Conservation (phyloP, 1,139 yeast species). For the Protomyces macrosporus region DNA sequence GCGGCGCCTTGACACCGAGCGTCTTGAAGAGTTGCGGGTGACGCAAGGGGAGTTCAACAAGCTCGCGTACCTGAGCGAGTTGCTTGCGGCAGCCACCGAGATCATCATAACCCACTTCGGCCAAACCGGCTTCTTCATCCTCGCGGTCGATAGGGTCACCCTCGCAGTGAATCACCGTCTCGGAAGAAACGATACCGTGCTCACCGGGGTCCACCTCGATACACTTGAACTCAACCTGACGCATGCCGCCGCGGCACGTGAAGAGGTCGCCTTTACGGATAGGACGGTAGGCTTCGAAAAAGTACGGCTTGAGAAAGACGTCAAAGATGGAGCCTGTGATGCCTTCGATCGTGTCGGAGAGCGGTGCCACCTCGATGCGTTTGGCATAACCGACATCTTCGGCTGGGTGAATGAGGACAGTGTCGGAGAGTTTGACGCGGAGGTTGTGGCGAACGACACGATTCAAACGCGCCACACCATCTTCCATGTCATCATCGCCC, state of each 20-base stretch:
- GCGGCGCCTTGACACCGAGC: slow-evolving; percentile 96
- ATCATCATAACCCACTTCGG: slow-evolving; percentile 97
- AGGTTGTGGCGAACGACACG: slow-evolving; percentile 94
- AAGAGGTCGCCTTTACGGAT: slow-evolving; percentile 96
- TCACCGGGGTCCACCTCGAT: slow-evolving; percentile 98
- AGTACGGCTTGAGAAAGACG: slow-evolving; percentile 93
- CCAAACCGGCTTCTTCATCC: slow-evolving; percentile 93
- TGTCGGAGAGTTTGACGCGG: slow-evolving; percentile 89
- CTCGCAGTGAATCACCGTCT: slow-evolving; percentile 95
- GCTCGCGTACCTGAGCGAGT: slow-evolving; percentile 96
- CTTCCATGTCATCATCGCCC: slow-evolving; percentile 91
- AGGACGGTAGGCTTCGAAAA: slow-evolving; percentile 98
- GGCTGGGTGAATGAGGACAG: slow-evolving; percentile 86
- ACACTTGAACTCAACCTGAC: slow-evolving; percentile 97
- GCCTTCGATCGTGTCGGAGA: slow-evolving; percentile 98
- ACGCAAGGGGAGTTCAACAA: slow-evolving; percentile 92
- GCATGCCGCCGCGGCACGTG: slow-evolving; percentile 97
- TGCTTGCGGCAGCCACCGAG: slow-evolving; percentile 99
- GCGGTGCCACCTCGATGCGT: slow-evolving; percentile 90
- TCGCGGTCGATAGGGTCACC: slow-evolving; percentile 99
- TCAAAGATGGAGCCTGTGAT: slow-evolving; percentile 96
- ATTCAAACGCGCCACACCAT: slow-evolving; percentile 89
- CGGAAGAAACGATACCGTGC: slow-evolving; percentile 96
- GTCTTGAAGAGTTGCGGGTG: slow-evolving; percentile 96
- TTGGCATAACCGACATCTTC: slow-evolving; percentile 87